These are phyloP conservation scores for Medicago ruthenica DNA, from an alignment of 306 rosid genomes.

Conservation along the genomic window DNA sequence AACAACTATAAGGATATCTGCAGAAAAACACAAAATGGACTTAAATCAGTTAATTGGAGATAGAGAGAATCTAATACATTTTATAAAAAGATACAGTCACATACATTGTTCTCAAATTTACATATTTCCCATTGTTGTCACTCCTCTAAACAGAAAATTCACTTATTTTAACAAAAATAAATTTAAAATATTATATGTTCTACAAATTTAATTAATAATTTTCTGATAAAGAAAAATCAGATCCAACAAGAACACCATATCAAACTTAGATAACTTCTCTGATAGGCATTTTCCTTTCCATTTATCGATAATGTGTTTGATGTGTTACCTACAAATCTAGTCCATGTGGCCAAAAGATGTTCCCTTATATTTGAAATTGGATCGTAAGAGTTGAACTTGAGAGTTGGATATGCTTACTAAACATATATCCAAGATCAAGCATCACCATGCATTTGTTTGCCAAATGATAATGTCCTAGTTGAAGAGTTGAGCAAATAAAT, in stretches of 20 bases:
- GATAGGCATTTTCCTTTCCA: background rate
- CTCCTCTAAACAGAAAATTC: background rate
- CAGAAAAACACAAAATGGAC: slow-evolving; percentile 43
- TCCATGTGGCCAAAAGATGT: too few species aligned
- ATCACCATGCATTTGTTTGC: background rate
- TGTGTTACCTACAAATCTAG: background rate
- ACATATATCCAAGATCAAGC: background rate
- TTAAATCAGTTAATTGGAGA: background rate
- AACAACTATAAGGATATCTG: slow-evolving; percentile 87
- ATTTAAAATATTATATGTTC: background rate
- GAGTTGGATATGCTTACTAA: background rate
- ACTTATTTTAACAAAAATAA: background rate
- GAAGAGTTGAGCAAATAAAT: background rate
- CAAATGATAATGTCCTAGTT: background rate
- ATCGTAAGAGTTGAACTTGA: background rate
- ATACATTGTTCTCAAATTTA: slow-evolving; percentile 13
- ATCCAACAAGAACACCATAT: background rate
- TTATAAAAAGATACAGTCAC: background rate
- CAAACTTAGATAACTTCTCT: background rate
- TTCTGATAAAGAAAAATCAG: background rate
- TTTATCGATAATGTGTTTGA: background rate
- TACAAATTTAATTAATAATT: background rate
- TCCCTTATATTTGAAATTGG: background rate
- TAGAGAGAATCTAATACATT: slow-evolving; percentile 17
- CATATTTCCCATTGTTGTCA: background rate